A percentile compares a stretch with the other conserved stretches of the same genome.
Conservation (phyloP, 78 protist species). For the Isochrysis galbana region DNA sequence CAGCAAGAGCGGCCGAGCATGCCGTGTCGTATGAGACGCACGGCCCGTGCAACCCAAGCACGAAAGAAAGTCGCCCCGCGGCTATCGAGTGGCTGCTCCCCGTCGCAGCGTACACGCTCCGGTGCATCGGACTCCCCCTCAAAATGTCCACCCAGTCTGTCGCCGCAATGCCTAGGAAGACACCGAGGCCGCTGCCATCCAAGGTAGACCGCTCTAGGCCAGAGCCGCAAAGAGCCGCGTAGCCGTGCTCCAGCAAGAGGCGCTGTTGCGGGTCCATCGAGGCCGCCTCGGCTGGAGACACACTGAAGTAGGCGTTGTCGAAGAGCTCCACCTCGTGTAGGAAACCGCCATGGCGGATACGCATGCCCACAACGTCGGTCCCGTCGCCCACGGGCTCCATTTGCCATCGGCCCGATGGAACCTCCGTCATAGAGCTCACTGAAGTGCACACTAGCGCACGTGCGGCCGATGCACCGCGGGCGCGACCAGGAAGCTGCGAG, state of each 20-base stretch:
- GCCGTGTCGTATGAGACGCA: conserved; percentile 79
- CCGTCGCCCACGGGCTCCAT: neutral
- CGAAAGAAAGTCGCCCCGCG: conserved; percentile 71
- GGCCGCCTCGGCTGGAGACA: neutral
- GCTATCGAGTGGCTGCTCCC: conserved; percentile 15
- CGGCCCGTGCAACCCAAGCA: conserved; percentile 74
- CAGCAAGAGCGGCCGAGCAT: conserved; percentile 74
- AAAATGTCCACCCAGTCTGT: neutral
- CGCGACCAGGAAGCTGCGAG: neutral
- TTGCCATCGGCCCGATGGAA: neutral
- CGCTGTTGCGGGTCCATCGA: conserved; percentile 36
- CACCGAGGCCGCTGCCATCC: neutral
- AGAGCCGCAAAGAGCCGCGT: neutral
- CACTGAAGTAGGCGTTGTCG: conserved; percentile 14
- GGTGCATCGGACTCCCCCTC: neutral
- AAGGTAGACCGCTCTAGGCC: neutral
- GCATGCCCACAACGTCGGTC: neutral
- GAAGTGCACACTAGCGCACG: neutral
- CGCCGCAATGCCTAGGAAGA: neutral
- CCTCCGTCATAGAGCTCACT: neutral
- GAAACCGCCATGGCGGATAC: neutral
- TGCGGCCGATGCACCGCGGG: neutral
- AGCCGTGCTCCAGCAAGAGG: neutral
- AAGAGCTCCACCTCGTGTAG: neutral
- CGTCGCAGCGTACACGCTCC: neutral